Evolutionary conservation across 805 yeast genomes (phyloP), one percentile per base, ranked within the genome.

Genomic region (Candida maris): DNA sequence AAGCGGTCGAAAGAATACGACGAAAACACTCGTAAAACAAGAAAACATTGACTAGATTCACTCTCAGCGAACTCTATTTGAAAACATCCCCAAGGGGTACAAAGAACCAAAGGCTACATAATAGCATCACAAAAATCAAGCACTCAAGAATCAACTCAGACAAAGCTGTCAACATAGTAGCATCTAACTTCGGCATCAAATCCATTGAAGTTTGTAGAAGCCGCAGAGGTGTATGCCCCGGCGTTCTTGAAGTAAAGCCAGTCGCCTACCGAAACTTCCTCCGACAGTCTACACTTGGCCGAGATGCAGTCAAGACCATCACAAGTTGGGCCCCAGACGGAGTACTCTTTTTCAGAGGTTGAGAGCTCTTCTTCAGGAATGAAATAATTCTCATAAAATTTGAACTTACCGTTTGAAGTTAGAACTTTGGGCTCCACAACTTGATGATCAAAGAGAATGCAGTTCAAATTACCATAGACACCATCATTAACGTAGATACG

Each of bases 281-380:
- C 68, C 14, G 79, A 68, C 52, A 91, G 67, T 23, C 48, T 50
- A 41, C 77, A 66, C 24, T 65, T 68, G 31, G 67, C 59, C 14
- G 83, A 59, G 39, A 91, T 77, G 59, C 95, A 83, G 61, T 91
- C 98, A 45, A 91, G 70, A 3, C 97, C 97, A 63, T 91, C 98
- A 65, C 98, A 91, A 14, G 97, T 91, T 30, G 97, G 98, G 5
- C 98, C 98, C 98, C 98, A 91, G 42, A 93, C 72, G 3, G 95
- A 85, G 35, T 74, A 81, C 25, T 44, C 46, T 26, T 49, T 41
- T 15, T 32, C 17, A 6, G 35, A 18, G 8, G 13, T 10, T 10
- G 36, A 4, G 20, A 36, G 13, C 4, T 33, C 37, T 14, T 54
- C 48, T 18, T 37, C 45, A 7, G 38, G 27, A 4, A 19, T 20